Conservation (phyloP, 1,284 basidiomycete species). For the Moniliella sp. region DNA sequence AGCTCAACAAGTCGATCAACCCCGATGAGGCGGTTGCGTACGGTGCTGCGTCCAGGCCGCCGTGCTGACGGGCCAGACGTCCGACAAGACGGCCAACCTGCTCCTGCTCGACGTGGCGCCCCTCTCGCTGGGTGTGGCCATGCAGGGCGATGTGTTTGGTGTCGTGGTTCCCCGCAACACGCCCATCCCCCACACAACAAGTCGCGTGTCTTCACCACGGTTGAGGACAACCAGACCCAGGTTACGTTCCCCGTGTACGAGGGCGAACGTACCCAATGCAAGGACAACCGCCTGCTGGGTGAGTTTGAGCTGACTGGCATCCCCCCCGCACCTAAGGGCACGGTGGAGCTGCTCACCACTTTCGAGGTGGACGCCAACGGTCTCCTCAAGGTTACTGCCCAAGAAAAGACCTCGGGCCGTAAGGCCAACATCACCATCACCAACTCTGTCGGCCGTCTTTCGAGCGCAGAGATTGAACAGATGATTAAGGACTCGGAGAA, state of each 20-base stretch:
- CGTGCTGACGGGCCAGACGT: slow-evolving; percentile 33
- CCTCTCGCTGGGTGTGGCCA: slow-evolving; percentile 34
- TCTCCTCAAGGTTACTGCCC: slow-evolving; percentile 30
- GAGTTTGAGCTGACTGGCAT: slow-evolving; percentile 34
- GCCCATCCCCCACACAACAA: slow-evolving; percentile 32
- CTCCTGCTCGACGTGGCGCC: slow-evolving; percentile 33
- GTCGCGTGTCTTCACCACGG: slow-evolving; percentile 32
- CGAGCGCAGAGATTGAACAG: slow-evolving; percentile 32
- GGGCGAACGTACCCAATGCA: slow-evolving; percentile 34
- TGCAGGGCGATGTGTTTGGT: slow-evolving; percentile 34
- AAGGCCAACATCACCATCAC: slow-evolving; percentile 35
- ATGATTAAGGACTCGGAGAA: slow-evolving; percentile 35
- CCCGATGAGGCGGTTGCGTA: slow-evolving; percentile 38
- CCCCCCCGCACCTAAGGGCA: slow-evolving; percentile 31
- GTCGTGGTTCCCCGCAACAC: slow-evolving; percentile 33
- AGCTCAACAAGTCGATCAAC: slow-evolving; percentile 76
- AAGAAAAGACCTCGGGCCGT: slow-evolving; percentile 31
- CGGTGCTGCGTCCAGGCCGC: slow-evolving; percentile 34
- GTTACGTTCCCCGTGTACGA: slow-evolving; percentile 35
- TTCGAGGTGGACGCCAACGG: slow-evolving; percentile 34
- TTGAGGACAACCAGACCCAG: slow-evolving; percentile 33
- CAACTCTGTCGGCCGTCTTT: slow-evolving; percentile 32
- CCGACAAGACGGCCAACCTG: slow-evolving; percentile 34
- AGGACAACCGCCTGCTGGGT: slow-evolving; percentile 34
- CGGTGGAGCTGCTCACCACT: slow-evolving; percentile 31